A percentile compares a stretch with the other conserved stretches of the same genome.
Conservation (phyloP, 768 basidiomycete species). For the Pholiota conissans region DNA sequence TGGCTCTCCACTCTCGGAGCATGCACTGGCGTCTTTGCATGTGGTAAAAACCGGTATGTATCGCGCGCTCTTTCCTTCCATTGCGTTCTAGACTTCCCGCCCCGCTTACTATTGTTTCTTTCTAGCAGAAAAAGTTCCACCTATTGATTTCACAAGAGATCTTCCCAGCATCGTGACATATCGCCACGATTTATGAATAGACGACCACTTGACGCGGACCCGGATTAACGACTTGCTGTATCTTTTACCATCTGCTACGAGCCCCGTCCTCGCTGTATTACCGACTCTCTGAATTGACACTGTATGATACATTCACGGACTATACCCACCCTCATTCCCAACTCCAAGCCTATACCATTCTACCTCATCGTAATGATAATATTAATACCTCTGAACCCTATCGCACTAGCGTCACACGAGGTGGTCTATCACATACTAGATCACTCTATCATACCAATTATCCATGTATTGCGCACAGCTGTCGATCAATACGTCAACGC, state of each 20-base stretch:
- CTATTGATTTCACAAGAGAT: slow-evolving; percentile 13
- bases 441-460: not conserved
- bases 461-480: not conserved
- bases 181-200: slow-evolving; percentile 1
- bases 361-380: not conserved
- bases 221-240: slow-evolving; percentile 2
- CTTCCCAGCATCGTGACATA: slow-evolving; percentile 15
- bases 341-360: not conserved
- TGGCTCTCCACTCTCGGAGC: slow-evolving; percentile 44
- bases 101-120: slow-evolving; percentile 3
- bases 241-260: not conserved
- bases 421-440: not conserved
- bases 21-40: slow-evolving; percentile 33
- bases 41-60: slow-evolving; percentile 15
- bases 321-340: not conserved
- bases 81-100: slow-evolving; percentile 2
- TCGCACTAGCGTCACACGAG: not conserved
- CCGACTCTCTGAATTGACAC: not conserved
- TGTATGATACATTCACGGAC: not conserved
- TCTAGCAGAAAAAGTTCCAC: slow-evolving; percentile 14
- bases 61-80: slow-evolving; percentile 12
- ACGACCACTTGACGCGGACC: not conserved
- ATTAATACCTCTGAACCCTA: not conserved
- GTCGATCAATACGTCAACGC: not conserved
- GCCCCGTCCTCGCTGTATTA: too few species aligned